Conservation (phyloP, 345 rosid genomes). For the Rhodamnia argentea region DNA sequence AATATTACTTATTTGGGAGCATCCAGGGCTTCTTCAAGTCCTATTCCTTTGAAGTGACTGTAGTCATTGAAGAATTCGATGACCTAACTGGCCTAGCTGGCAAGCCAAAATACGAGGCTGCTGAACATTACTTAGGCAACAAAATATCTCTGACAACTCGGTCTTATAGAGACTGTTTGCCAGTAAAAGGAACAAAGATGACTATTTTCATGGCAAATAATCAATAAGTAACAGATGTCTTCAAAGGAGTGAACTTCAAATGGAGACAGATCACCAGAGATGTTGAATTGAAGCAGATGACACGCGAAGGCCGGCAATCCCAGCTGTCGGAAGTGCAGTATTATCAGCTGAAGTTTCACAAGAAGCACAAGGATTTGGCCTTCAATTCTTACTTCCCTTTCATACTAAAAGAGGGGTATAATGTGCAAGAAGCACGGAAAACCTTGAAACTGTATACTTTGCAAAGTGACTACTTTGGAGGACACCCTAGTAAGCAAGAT, state of each 20-base stretch:
- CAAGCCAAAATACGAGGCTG: conserved; percentile 13
- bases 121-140: conserved; percentile 3
- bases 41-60: conserved; percentile 12
- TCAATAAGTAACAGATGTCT: conserved; percentile 12
- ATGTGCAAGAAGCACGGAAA: conserved; percentile 23
- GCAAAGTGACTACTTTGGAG: too few relatives aligned
- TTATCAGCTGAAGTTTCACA: conserved; percentile 42
- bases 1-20: background rate
- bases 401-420: conserved; percentile 25
- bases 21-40: conserved; percentile 5
- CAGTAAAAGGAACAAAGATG: conserved; percentile 1
- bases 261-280: background rate
- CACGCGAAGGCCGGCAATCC: background rate
- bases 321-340: conserved; percentile 9
- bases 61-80: conserved; percentile 17
- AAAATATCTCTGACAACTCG: conserved; percentile 12
- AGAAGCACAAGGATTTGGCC: conserved; percentile 37
- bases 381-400: conserved; percentile 40
- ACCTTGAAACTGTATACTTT: conserved; percentile 14
- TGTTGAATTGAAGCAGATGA: background rate
- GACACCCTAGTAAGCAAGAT: too few relatives aligned
- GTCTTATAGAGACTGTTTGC: conserved; percentile 1
- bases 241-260: background rate
- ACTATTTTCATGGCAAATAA: conserved; percentile 12
- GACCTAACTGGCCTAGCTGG: conserved; percentile 7